These are phyloP conservation scores for Coemansia sp. DNA, from an alignment of 192 early-diverging fungal genomes.

Conservation along the genomic window DNA sequence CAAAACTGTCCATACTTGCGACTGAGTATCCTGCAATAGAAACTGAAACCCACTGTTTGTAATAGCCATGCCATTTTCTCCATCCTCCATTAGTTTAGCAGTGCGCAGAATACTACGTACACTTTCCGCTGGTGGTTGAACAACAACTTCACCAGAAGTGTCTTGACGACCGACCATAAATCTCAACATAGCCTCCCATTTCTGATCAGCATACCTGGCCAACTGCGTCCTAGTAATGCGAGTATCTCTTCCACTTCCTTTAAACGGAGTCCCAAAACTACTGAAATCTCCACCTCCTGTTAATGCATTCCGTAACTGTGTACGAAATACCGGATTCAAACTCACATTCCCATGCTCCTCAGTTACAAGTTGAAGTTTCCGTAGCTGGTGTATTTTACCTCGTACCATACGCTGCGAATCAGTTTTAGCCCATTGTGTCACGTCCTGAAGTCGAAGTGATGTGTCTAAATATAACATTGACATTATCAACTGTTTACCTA, in stretches of 20 bases:
- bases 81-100: conserved; percentile 70
- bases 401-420: conserved; percentile 56
- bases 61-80: conserved; percentile 60
- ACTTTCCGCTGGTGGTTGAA: conserved; percentile 64
- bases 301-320: conserved; percentile 68
- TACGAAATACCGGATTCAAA: conserved; percentile 68
- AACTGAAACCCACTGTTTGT: conserved; percentile 98
- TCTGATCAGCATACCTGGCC: conserved; percentile 74
- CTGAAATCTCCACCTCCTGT: conserved; percentile 79
- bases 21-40: conserved; percentile 85
- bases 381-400: conserved; percentile 67
- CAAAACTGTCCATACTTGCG: conserved; percentile 95
- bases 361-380: conserved; percentile 70
- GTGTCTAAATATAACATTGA: conserved; percentile 75
- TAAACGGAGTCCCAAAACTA: conserved; percentile 78
- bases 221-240: conserved; percentile 69
- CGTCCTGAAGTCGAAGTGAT: conserved; percentile 62
- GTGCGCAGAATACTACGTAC: conserved; percentile 71
- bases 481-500: conserved; percentile 88
- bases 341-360: conserved; percentile 53
- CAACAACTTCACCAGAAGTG: conserved; percentile 16
- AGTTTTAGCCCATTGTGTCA: conserved; percentile 61
- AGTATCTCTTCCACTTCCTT: conserved; percentile 61
- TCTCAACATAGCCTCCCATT: conserved; percentile 92
- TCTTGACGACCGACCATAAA: conserved; percentile 83